Evolutionary conservation across 352 stramenopile genomes (phyloP), one percentile per base, ranked within the genome.

Genomic region (Phytophthora colocasiae): DNA sequence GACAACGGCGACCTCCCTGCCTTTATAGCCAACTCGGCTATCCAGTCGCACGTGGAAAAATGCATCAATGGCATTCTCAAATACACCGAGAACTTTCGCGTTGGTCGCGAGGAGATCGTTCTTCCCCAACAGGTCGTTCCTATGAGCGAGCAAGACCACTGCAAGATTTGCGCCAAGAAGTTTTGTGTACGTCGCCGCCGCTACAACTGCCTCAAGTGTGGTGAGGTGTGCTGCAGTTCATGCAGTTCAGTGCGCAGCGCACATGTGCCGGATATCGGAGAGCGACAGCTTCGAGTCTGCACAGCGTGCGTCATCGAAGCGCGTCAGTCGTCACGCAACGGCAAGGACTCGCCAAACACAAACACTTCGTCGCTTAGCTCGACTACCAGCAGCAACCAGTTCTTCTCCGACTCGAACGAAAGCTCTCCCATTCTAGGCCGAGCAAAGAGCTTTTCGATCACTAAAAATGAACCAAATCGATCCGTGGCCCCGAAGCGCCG

Each of bases 181-280:
- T 93, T 96, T 46, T 87, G 80, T 46, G 70, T 92, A 17, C 64
- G 90, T 39, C 84, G 84, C 1, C 85, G 81, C 15, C 75, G 82
- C 53, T 90, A 93, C 74, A 93, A 91, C 61, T 96, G 88, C 69
- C 81, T 93, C 67, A 92, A 93, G 61, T 96, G 88, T 40, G 88
- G 84, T 22, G 85, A 90, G 58, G 83, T 81, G 8, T 88, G 91
- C 49, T 94, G 87, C 71, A 91, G 81, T 44, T 92, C 78, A 47
- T 96, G 88, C 70, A 91, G 76, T 24, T 78, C 71, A 1, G 72
- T 96, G 6, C 85, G 85, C 29, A 85, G 57, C 34, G 77, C 85
- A 6, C 74, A 86, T 1, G 83, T 96, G 45, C 85, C 85, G 0
- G 81, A 90, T 4, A 71, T 93, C 45, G 85, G 87, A 27, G 83